A percentile compares a stretch with the other conserved stretches of the same genome.
Conservation (phyloP, 1,284 basidiomycete genomes). For the Coriolopsis trogii region DNA sequence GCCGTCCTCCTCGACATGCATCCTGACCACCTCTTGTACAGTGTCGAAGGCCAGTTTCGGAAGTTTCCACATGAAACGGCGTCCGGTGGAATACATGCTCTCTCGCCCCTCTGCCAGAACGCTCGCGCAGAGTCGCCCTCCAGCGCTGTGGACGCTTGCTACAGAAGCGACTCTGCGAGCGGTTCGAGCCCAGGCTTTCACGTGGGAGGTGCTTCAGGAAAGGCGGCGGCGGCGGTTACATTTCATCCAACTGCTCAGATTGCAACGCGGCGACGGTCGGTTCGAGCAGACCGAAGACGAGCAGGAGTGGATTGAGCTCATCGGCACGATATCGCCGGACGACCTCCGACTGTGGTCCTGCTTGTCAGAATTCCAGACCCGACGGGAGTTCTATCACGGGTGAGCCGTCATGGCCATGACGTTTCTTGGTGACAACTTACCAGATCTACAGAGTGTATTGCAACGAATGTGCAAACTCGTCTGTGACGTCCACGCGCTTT, state of each 20-base stretch:
- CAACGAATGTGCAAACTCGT: neutral
- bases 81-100: constrained; percentile 1
- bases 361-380: neutral
- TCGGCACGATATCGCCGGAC: constrained; percentile 1
- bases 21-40: too few relatives aligned
- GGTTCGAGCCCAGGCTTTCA: neutral
- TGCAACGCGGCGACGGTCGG: neutral
- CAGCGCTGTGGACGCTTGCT: constrained; percentile 5
- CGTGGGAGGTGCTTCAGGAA: neutral
- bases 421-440: neutral
- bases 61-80: neutral
- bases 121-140: neutral
- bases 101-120: neutral
- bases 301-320: constrained; percentile 2
- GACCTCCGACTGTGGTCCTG: constrained; percentile 7
- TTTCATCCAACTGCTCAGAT: neutral
- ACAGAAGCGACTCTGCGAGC: neutral
- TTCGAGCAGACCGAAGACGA: neutral
- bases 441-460: neutral
- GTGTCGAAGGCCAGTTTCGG: neutral
- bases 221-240: neutral
- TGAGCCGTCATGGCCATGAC: too few relatives aligned
- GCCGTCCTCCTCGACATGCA: too few relatives aligned
- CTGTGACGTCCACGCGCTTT: neutral
- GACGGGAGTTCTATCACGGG: neutral